Percentiles rank a stretch among this genome's conserved stretches.
Conservation (phyloP, 1,284 basidiomycete species). For the Puccinia novopanici region DNA sequence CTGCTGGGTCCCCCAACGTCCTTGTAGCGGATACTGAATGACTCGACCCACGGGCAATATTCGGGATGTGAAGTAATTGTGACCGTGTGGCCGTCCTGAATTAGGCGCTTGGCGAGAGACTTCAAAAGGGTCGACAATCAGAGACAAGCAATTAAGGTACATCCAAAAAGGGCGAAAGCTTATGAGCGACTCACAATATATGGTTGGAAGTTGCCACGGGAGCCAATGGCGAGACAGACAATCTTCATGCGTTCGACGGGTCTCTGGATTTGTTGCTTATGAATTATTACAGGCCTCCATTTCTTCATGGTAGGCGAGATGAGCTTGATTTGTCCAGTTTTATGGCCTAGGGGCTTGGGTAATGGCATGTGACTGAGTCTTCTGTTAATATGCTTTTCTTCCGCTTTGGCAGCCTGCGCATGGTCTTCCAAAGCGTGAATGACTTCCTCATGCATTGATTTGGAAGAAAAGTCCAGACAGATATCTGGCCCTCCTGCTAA, state of each 20-base stretch:
- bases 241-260: slow-evolving; percentile 62
- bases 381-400: slow-evolving; percentile 20
- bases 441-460: slow-evolving; percentile 53
- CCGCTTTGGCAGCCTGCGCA: slow-evolving; percentile 13
- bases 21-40: slow-evolving; percentile 82
- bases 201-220: slow-evolving; percentile 81
- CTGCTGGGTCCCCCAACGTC: slow-evolving; percentile 95
- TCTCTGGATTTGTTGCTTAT: slow-evolving; percentile 4
- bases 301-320: not conserved
- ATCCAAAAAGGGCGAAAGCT: not conserved
- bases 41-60: slow-evolving; percentile 91
- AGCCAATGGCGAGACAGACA: slow-evolving; percentile 91
- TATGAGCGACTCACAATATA: slow-evolving; percentile 54
- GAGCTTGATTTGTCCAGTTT: not conserved
- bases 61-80: slow-evolving; percentile 90
- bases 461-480: slow-evolving; percentile 54
- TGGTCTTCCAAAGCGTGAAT: slow-evolving; percentile 13
- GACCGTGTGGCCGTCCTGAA: slow-evolving; percentile 81
- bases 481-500: slow-evolving; percentile 55
- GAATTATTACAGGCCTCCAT: slow-evolving; percentile 2
- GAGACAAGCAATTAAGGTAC: not conserved
- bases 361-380: slow-evolving; percentile 23
- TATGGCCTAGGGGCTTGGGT: slow-evolving; percentile 27
- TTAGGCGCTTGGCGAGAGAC: slow-evolving; percentile 78
- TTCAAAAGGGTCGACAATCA: slow-evolving; percentile 26